Conservation (phyloP, 2,329 filamentous ascomycete genomes). For the Fonsecaea nubica region DNA sequence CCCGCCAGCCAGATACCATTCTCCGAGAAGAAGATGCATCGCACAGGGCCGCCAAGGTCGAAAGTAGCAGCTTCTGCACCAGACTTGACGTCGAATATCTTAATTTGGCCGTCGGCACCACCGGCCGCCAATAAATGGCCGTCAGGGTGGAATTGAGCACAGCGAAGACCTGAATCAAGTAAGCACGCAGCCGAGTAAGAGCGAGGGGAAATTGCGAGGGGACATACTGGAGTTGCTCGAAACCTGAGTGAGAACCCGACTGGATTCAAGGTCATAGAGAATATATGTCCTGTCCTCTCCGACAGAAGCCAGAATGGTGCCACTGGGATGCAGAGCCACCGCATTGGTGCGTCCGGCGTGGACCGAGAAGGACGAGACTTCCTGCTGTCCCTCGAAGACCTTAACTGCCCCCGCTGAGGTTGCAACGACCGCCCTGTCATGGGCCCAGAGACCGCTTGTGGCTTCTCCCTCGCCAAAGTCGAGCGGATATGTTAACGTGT, state of each 20-base stretch:
- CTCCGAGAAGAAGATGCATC: constrained; percentile 85
- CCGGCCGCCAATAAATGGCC: constrained; percentile 92
- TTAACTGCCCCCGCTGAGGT: constrained; percentile 80
- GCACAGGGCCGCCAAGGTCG: constrained; percentile 67
- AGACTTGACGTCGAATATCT: constrained; percentile 85
- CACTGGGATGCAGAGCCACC: constrained; percentile 81
- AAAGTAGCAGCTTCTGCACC: constrained; percentile 80
- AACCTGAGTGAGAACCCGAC: constrained; percentile 75
- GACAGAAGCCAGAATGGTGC: constrained; percentile 82
- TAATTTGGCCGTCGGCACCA: constrained; percentile 78
- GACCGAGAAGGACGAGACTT: constrained; percentile 73
- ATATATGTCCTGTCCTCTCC: constrained; percentile 91
- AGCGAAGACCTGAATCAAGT: constrained; percentile 67
- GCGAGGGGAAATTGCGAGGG: neutral
- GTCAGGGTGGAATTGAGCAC: constrained; percentile 90
- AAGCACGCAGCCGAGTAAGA: constrained; percentile 19
- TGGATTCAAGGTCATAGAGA: constrained; percentile 77
- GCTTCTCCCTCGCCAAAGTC: constrained; percentile 63
- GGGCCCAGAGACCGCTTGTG: constrained; percentile 66
- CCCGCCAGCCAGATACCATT: constrained; percentile 97
- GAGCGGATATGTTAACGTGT: constrained; percentile 71
- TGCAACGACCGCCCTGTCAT: constrained; percentile 72
- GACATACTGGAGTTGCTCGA: constrained; percentile 79
- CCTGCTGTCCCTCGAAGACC: constrained; percentile 72
- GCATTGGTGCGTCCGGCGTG: constrained; percentile 83